Evolutionary conservation across 164 flowering plant species (phyloP).

Genomic region (Piper longum): DNA sequence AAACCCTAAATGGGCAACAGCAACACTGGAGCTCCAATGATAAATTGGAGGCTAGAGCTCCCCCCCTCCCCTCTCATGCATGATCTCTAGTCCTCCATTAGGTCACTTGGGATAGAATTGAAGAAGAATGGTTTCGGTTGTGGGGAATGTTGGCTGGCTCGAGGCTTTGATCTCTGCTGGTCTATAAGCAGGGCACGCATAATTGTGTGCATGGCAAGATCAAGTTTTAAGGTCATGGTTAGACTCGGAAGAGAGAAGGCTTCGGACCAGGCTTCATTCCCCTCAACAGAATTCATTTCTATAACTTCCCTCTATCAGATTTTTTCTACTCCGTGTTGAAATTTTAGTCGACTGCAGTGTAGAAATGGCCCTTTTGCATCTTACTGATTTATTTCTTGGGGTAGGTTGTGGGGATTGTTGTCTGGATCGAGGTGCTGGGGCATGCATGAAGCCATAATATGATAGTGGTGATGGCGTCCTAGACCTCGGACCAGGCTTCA

Average conservation of each 20-base stretch:
- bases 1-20: background rate
- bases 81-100: background rate
- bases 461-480: background rate
- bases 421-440: slow-evolving; percentile 8
- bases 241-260: slow-evolving; percentile 14
- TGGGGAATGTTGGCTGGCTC: slow-evolving; percentile 15
- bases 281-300: slow-evolving; percentile 19
- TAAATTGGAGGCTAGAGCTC: background rate
- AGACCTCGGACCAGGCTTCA: slow-evolving; percentile 37
- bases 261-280: slow-evolving; percentile 91
- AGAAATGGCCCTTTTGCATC: no score
- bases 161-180: slow-evolving; percentile 3
- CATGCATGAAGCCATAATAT: background rate
- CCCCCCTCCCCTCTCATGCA: slow-evolving; percentile 3
- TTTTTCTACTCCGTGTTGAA: background rate
- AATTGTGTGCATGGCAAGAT: no score
- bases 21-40: background rate
- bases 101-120: background rate
- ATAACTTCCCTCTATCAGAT: background rate
- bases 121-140: slow-evolving; percentile 4
- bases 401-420: slow-evolving; percentile 9
- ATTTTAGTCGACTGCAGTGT: no score
- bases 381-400: background rate
- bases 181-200: background rate
- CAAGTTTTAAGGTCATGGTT: no score